Conservation (phyloP, 1,284 basidiomycete genomes). For the Papiliotrema flavescens region DNA sequence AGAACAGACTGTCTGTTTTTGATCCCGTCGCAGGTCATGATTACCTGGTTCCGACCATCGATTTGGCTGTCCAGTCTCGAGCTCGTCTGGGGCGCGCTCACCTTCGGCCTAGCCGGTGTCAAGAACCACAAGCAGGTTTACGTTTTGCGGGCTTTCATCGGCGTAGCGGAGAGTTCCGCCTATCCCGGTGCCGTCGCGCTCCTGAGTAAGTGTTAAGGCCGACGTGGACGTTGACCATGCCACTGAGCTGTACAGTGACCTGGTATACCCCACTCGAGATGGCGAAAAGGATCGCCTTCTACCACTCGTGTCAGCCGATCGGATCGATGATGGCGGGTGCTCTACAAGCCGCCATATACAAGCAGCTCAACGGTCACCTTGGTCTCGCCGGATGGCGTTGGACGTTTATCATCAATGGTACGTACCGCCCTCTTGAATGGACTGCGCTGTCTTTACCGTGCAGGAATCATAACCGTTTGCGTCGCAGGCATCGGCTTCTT, state of each 20-base stretch:
- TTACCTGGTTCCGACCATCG: slow-evolving; percentile 28
- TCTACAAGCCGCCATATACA: slow-evolving; percentile 49
- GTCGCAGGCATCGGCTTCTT: slow-evolving; percentile 43
- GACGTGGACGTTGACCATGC: too few relatives aligned
- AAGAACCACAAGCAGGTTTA: neutral
- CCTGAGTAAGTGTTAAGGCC: neutral
- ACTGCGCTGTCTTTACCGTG: too few relatives aligned
- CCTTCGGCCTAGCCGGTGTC: neutral
- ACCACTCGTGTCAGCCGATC: neutral
- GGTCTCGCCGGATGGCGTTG: slow-evolving; percentile 55
- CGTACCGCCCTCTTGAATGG: too few relatives aligned
- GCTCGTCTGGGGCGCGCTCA: slow-evolving; percentile 26
- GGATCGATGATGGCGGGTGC: slow-evolving; percentile 14
- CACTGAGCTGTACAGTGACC: neutral
- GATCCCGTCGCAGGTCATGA: slow-evolving; percentile 36
- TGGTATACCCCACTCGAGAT: neutral
- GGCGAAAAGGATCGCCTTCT: neutral
- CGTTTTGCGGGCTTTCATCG: neutral
- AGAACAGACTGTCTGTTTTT: neutral
- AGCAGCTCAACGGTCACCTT: slow-evolving; percentile 48
- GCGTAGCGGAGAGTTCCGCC: neutral
- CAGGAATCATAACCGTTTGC: slow-evolving; percentile 53
- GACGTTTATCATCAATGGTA: slow-evolving; percentile 51
- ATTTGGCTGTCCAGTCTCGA: slow-evolving; percentile 25
- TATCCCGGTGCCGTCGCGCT: neutral